Conservation (phyloP, 768 basidiomycete genomes). For the Hericium rajendrae region DNA sequence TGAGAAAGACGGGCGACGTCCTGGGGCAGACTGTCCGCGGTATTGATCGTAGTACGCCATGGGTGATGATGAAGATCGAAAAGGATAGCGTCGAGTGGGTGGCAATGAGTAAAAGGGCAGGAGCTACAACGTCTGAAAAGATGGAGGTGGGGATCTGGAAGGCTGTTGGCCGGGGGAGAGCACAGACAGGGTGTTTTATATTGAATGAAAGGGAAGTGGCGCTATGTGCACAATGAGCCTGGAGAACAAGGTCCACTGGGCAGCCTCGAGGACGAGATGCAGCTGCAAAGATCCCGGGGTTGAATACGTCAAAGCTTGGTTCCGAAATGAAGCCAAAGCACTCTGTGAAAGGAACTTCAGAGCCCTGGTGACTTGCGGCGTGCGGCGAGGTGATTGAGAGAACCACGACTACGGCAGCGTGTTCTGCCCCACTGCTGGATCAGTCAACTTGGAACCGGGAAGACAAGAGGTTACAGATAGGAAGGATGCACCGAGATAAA, state of each 20-base stretch:
- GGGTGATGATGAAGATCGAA: not conserved
- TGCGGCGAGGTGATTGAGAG: conserved; percentile 1
- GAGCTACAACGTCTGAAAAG: not conserved
- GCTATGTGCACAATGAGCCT: not conserved
- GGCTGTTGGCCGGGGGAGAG: not conserved
- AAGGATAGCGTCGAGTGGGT: no score
- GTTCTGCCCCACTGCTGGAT: not conserved
- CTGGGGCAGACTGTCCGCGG: not conserved
- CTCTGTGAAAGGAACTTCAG: conserved; percentile 3
- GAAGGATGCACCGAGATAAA: not conserved
- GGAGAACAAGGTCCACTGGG: conserved; percentile 4
- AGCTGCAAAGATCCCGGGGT: conserved; percentile 4
- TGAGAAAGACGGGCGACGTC: conserved; percentile 7
- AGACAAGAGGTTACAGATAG: not conserved
- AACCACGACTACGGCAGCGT: not conserved
- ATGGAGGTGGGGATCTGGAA: not conserved
- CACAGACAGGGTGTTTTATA: conserved; percentile 4
- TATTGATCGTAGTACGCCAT: conserved; percentile 7
- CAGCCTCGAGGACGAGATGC: conserved; percentile 11
- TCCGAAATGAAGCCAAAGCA: conserved; percentile 3
- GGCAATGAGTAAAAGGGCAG: no score
- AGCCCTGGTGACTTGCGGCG: conserved; percentile 5
- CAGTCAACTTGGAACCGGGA: not conserved
- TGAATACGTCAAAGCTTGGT: conserved; percentile 7
- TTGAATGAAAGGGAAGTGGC: conserved; percentile 1